These are phyloP conservation scores for Closterium sp. DNA, from an alignment of 139 green algal species.

Conservation along the genomic window DNA sequence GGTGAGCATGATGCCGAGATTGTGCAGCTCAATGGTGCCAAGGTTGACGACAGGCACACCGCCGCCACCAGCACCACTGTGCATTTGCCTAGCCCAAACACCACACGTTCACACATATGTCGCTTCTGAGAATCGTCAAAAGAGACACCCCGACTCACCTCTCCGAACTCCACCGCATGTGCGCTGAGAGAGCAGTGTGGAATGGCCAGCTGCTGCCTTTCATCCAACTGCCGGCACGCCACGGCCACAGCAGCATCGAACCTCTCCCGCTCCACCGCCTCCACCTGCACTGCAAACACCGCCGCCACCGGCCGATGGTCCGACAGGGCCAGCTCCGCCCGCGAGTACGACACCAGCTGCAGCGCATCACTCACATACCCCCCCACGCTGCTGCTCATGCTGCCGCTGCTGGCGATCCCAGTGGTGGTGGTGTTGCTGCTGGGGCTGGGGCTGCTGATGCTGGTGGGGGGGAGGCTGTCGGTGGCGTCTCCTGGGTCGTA, in stretches of 20 bases:
- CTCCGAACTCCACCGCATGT: slow-evolving; percentile 32
- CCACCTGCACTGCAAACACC: slow-evolving; percentile 15
- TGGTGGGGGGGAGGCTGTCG: background rate
- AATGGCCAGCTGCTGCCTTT: background rate
- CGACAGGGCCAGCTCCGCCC: slow-evolving; percentile 6
- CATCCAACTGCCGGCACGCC: slow-evolving; percentile 16
- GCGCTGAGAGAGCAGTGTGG: slow-evolving; percentile 11
- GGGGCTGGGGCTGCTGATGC: too few relatives aligned
- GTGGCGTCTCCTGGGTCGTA: background rate
- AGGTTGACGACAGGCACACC: too few relatives aligned
- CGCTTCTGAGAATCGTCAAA: too few relatives aligned
- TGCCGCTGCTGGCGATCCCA: background rate
- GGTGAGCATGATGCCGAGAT: too few relatives aligned
- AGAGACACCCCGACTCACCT: background rate
- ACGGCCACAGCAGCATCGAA: slow-evolving; percentile 18
- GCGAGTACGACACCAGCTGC: slow-evolving; percentile 15
- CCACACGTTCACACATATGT: too few relatives aligned
- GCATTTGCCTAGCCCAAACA: too few relatives aligned
- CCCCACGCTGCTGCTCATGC: background rate
- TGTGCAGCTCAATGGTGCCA: too few relatives aligned
- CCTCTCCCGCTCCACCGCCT: slow-evolving; percentile 10
- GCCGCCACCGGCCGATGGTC: slow-evolving; percentile 42
- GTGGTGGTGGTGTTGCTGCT: background rate
- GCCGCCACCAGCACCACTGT: too few relatives aligned
- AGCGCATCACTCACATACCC: background rate